Conservation (phyloP, 2,329 filamentous ascomycete species). For the Aspergillus ochraceoroseus region DNA sequence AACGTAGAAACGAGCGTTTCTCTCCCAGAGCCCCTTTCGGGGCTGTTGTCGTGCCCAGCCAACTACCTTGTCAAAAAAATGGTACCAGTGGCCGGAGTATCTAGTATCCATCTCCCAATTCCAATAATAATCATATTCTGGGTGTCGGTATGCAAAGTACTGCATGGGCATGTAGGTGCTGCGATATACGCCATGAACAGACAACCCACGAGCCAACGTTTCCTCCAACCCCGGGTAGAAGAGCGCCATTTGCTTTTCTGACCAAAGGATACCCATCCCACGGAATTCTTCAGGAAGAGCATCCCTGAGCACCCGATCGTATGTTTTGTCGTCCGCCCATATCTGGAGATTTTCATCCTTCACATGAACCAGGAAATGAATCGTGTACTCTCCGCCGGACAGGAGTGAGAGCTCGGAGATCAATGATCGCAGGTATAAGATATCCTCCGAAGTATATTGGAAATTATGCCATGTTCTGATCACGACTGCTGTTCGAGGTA, state of each 20-base stretch:
- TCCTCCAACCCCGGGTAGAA: constrained; percentile 86
- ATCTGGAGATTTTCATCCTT: constrained; percentile 73
- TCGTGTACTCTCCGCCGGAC: constrained; percentile 73
- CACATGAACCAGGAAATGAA: constrained; percentile 81
- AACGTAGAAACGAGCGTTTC: constrained; percentile 71
- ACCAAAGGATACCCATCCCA: constrained; percentile 87
- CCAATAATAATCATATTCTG: constrained; percentile 77
- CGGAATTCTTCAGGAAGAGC: constrained; percentile 76
- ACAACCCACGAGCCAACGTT: constrained; percentile 64
- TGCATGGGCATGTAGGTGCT: constrained; percentile 92
- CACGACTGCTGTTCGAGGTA: constrained; percentile 65
- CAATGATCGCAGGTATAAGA: constrained; percentile 76
- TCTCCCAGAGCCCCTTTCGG: constrained; percentile 75
- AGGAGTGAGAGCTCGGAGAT: constrained; percentile 71
- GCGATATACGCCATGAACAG: constrained; percentile 87
- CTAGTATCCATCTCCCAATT: constrained; percentile 84
- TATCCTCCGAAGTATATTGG: constrained; percentile 68
- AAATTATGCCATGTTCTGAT: constrained; percentile 78
- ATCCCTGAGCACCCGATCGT: constrained; percentile 66
- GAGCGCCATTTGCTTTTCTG: constrained; percentile 84
- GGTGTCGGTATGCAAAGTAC: constrained; percentile 77
- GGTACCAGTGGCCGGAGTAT: constrained; percentile 75
- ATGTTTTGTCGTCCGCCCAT: constrained; percentile 71
- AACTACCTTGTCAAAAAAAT: constrained; percentile 66
- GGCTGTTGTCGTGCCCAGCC: constrained; percentile 68